Conservation (phyloP, 2,329 filamentous ascomycete genomes). For the Talaromyces sp. region DNA sequence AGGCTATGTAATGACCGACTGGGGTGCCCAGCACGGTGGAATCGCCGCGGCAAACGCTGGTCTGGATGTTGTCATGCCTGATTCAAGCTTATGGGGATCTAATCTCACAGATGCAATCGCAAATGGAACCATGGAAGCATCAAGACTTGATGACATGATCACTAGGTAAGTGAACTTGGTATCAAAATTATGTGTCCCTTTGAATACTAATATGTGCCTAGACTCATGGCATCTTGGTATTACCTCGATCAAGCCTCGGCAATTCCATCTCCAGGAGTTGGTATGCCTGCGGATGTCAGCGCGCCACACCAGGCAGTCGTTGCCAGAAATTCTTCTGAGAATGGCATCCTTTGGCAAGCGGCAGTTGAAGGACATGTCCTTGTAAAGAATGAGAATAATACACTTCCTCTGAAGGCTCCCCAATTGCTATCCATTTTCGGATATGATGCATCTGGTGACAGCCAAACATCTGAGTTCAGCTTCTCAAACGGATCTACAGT, state of each 20-base stretch:
- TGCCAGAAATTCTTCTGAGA: constrained; percentile 14
- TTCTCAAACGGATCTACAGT: constrained; percentile 25
- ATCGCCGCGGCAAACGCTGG: constrained; percentile 64
- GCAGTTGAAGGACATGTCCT: constrained; percentile 58
- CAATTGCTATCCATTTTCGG: constrained; percentile 56
- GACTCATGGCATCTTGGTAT: not conserved
- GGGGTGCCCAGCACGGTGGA: constrained; percentile 59
- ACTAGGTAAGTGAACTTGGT: not conserved
- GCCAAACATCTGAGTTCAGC: constrained; percentile 26
- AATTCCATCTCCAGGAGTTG: not conserved
- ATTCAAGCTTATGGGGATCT: constrained; percentile 27
- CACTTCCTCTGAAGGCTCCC: constrained; percentile 50
- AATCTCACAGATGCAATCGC: not conserved
- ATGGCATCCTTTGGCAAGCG: not conserved
- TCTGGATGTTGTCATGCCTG: constrained; percentile 79
- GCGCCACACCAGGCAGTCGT: constrained; percentile 8
- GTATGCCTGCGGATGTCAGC: not conserved
- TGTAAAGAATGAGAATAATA: constrained; percentile 55
- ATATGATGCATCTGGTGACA: constrained; percentile 45
- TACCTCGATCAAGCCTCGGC: not conserved
- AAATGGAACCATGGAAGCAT: not conserved
- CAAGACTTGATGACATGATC: not conserved
- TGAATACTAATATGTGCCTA: not conserved
- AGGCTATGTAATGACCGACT: constrained; percentile 54
- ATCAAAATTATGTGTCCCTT: not conserved